Evolutionary conservation across 1,284 basidiomycete genomes (phyloP), one percentile per base, ranked within the genome.

Genomic region (Ceratobasidium sp.): DNA sequence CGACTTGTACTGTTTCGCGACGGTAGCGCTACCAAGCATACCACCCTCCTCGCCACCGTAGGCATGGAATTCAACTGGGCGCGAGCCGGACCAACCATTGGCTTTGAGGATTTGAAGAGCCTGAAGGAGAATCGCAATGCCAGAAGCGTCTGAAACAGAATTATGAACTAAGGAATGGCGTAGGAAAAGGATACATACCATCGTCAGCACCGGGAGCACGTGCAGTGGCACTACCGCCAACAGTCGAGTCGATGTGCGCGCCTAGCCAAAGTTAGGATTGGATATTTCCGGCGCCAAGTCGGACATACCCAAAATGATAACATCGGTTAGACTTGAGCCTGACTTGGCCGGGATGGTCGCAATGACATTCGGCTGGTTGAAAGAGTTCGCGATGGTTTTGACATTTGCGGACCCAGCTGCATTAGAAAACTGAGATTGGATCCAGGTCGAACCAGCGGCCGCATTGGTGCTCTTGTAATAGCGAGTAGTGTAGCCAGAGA

Each of bases 231-330:
- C 66, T 71, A 23, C 52, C 15, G 40, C 78, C 71, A 56, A 78
- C 78, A 42, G 78, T 80, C 20, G 77, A 78, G 52, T 80, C 79
- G 26, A 80, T 54, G 52, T 80, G 79, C 0, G 79, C 79, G 20
- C 79, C 79, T 52, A 68, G 40, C 40, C 42, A 20, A 70, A 50
- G 26, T 62, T 26, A 61, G 40, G 7, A 23, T 73, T 68, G 48
- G 28, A 33, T 23, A 17, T 54, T 20, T 23, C 26, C 20, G n/a
- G 46, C n/a, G 28, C 17, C 20, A 62, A 3, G 23, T 23, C 15
- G 46, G 44, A 66, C 64, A 42, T 5, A 75, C 67, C 74, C 23
- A 74, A 44, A 38, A 65, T 66, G 9, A 65, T 40, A 26, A 62
- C 50, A 54, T 48, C 23, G 20, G n/a, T 40, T 12, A 44, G 17